Base-by-base conservation (phyloP, 305 asterid species). In the Plantago coronopus region DNA sequence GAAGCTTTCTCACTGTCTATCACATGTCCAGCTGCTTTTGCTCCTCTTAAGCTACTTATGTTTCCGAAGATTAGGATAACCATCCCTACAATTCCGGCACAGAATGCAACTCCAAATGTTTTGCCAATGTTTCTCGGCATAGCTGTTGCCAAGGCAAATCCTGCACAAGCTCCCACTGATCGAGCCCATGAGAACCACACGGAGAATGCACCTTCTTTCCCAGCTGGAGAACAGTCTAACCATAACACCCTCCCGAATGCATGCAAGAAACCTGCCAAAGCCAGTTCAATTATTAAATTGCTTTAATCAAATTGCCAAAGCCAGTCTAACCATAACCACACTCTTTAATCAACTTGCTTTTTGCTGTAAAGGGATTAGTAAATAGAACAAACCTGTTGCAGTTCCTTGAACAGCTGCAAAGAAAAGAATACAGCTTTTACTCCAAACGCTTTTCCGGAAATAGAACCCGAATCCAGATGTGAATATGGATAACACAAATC, bases 141-240 rank as follows among this genome's bases (percentile, higher is more conserved):
- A 11, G 81, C 50, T 18, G 97, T 76, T 23, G 94, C 88, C 22
- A 84, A 38, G 2, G 95, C 88, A 18, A 84, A 89, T 27, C 97
- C 95, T 11, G 83, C 82, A 38, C 95, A 85, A 0, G 88, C 71
- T 31, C 95, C 95, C 0, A 85, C 69, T 2, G 82, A 86, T 65
- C 89, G 72, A 1, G 79, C 80, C 95, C 95, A 83, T 29, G 96
- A 87, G 61, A 87, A 85, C 95, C 96, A 90, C 25, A 81, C 87
- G 0, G 96, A 90, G 42, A 90, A 90, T 1, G 82, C 88, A 0
- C 97, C 97, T 80, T 90, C 97, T 75, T 87, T 87, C 9, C 96
- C 96, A 10, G 86, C 83, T 0, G 97, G 97, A 17, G 95, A 79
- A 65, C 97, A 90, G 27, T 90, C 96, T 67, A 87, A 44, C 83